Evolutionary conservation across 768 basidiomycete species (phyloP), one percentile per base, ranked within the genome.

Genomic region (Lactarius indigo): DNA sequence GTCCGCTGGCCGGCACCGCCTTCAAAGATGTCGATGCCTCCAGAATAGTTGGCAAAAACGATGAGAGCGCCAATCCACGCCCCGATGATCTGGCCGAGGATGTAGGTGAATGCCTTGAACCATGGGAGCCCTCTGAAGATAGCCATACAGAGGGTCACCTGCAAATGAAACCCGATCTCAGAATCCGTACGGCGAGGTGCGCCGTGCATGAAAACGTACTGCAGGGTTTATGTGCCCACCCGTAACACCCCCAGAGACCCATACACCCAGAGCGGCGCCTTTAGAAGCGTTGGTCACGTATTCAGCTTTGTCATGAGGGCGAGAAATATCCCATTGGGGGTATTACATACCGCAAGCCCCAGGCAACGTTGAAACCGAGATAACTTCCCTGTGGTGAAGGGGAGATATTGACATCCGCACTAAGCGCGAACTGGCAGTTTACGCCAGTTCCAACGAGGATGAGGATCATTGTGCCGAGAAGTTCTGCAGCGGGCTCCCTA

Each of bases 91-190:
- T 91, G 89, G 1, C 86, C 82, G 58, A 85, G 71, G 47, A 89
- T 83, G 73, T 86, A 92, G 23, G 70, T 80, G 1, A 91, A 90
- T 0, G 91, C 91, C 74, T 93, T 93, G 70, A 80, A 82, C 88
- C 89, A 89, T 0, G 91, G 89, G 75, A 94, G 93, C 52, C 82
- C 81, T 69, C 91, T 85, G 75, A 86, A 86, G 3, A 84, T 79
- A 5, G 88, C 89, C 57, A 92, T 72, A 12, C 85, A 80, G 56
- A 94, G 76, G 17, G 91, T 94, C 39, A 92, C 82, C 87, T 88
- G 26, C 18, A 13, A 50, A 39, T 28, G 39, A 9, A 50, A 5
- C 55, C 47, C n/a, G 13, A 52, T 5, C 5, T 57, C 13, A 61
- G 60, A 39, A 23, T 50, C 15, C 47, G 8, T 15, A 39, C 9